phyloP scores from a whole-genome alignment of 2,329 filamentous ascomycete genomes.

The Elsinoe australis region DNA sequence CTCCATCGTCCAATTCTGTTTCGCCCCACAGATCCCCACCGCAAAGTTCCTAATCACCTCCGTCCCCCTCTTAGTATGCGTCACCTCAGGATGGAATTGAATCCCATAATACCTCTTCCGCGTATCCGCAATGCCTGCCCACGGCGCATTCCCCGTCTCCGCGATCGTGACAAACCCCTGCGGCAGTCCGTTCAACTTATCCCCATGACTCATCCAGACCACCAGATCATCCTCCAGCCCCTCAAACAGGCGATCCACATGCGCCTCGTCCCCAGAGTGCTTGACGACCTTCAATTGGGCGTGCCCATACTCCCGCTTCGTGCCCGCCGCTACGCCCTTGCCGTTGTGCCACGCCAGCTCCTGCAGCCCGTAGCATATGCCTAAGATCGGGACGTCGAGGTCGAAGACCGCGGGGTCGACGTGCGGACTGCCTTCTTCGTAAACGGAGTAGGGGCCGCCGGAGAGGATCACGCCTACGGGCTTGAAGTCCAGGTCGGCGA shows the following conservation, averaged over 20 bases:
- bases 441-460: slow-evolving; percentile 70
- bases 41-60: slow-evolving; percentile 75
- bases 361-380: slow-evolving; percentile 59
- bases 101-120: slow-evolving; percentile 67
- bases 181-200: slow-evolving; percentile 72
- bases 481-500: slow-evolving; percentile 66
- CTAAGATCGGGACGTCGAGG: slow-evolving; percentile 54
- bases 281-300: slow-evolving; percentile 56
- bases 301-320: slow-evolving; percentile 64
- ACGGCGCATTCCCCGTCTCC: slow-evolving; percentile 66
- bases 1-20: slow-evolving; percentile 75
- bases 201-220: slow-evolving; percentile 82
- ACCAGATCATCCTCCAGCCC: slow-evolving; percentile 63
- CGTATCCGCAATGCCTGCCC: slow-evolving; percentile 69
- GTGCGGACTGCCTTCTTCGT: slow-evolving; percentile 68
- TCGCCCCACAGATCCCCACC: slow-evolving; percentile 69
- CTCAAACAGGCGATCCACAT: slow-evolving; percentile 72
- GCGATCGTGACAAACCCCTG: slow-evolving; percentile 66
- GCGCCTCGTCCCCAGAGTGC: slow-evolving; percentile 47
- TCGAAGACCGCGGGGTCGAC: slow-evolving; percentile 77
- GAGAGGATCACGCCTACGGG: slow-evolving; percentile 78
- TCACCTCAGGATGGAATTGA: slow-evolving; percentile 86
- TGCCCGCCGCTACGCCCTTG: slow-evolving; percentile 60
- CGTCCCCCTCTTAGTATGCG: slow-evolving; percentile 61
- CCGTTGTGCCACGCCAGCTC: slow-evolving; percentile 66